Base-by-base conservation (phyloP, 352 stramenopile genomes). In the Globisporangium cederbergense region DNA sequence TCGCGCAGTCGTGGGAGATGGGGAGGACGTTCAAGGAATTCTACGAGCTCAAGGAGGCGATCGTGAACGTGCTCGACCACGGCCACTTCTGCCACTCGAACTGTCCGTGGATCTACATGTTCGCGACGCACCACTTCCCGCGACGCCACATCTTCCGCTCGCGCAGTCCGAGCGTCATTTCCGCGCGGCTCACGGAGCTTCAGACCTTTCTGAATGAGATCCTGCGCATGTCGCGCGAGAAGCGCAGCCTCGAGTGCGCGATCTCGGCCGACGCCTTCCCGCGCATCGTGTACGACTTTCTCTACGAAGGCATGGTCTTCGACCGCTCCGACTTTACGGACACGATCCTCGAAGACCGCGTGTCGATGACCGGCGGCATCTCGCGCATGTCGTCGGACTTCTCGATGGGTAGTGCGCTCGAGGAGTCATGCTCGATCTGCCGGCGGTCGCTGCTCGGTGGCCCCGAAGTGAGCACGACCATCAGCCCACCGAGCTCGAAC, bases 91-190 rank as follows among this genome's bases (percentile, higher is more conserved):
- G 87, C 61, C 60, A 72, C 14, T 88, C 84, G 36, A 91, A 91
- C 60, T 95, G 87, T 36, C 87, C 87, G 55, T 95, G 81, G 80
- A 71, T 95, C 54, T 95, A 88, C 79, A 89, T 91, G 81, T 91
- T 81, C 58, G 76, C 76, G 11, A 77, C 83, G 30, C 77, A 91
- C 58, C 83, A 92, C 64, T 95, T 95, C 67, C 87, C 87, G 13
- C 74, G 83, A 0, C 80, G 86, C 53, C 84, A 81, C 62, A 70
- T 93, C 53, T 93, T 95, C 67, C 77, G 85, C 25, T 89, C 78
- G 57, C 75, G 83, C 51, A 82, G 77, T 28, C 73, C 81, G 9
- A 84, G 73, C 30, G 84, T 93, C 50, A 86, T 93, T 60, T 79
- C 83, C 2, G 64, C 58, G 11, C 75, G 84, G 6, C 70, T 92